Percentiles rank a stretch among this genome's conserved stretches.
These are phyloP conservation scores for Colletotrichum tropicicola DNA, from an alignment of 2,329 filamentous ascomycete species.

Conservation along the genomic window DNA sequence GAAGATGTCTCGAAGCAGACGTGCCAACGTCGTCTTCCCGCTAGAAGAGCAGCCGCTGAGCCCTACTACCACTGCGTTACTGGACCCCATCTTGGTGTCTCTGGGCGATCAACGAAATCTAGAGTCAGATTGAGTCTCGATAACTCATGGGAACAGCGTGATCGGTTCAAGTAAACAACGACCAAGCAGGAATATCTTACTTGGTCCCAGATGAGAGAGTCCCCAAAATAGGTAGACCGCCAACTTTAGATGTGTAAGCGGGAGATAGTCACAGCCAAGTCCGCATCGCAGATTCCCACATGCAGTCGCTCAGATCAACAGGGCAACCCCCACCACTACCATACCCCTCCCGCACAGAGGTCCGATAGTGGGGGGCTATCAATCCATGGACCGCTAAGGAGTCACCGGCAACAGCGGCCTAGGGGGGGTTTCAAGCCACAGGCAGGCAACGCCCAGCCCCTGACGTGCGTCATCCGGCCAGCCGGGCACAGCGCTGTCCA, in stretches of 20 bases:
- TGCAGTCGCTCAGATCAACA: slow-evolving; percentile 8
- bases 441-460: slow-evolving; percentile 21
- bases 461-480: slow-evolving; percentile 29
- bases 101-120: background rate
- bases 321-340: slow-evolving; percentile 14
- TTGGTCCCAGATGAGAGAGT: background rate
- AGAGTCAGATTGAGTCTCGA: background rate
- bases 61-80: slow-evolving; percentile 72
- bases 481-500: slow-evolving; percentile 5
- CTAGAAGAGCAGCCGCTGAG: slow-evolving; percentile 92
- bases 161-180: too few relatives aligned
- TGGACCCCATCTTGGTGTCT: slow-evolving; percentile 40
- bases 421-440: slow-evolving; percentile 22
- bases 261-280: slow-evolving; percentile 22
- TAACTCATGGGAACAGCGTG: too few relatives aligned
- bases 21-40: slow-evolving; percentile 93
- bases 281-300: slow-evolving; percentile 11
- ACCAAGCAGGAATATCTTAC: too few relatives aligned
- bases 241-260: slow-evolving; percentile 2
- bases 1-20: slow-evolving; percentile 85
- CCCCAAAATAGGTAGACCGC: background rate
- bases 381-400: slow-evolving; percentile 4
- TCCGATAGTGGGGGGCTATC: slow-evolving; percentile 14
- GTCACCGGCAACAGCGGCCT: background rate
- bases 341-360: slow-evolving; percentile 19